Conservation (phyloP, 129 eudicot species). For the Flaveria linearis region DNA sequence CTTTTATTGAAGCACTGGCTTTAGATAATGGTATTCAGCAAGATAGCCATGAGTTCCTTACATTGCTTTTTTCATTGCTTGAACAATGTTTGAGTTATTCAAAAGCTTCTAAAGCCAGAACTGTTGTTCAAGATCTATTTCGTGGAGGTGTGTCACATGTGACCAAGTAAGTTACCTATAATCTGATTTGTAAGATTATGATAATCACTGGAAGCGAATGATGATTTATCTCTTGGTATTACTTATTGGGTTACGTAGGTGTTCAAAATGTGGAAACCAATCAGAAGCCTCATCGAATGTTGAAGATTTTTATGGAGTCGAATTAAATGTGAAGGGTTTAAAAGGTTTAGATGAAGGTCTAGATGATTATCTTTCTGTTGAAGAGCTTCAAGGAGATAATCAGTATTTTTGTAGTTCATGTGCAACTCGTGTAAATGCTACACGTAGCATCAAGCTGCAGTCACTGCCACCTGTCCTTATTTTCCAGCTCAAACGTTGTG, state of each 20-base stretch:
- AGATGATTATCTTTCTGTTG: conserved; percentile 82
- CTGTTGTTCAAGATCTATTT: conserved; percentile 88
- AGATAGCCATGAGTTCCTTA: conserved; percentile 95
- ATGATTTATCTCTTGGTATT: neutral
- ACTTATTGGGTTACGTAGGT: conserved; percentile 51
- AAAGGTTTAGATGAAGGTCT: conserved; percentile 86
- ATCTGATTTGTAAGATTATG: conserved; percentile 2
- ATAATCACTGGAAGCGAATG: conserved; percentile 8
- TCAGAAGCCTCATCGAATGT: conserved; percentile 90
- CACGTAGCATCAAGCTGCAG: conserved; percentile 87
- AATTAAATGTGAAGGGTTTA: conserved; percentile 87
- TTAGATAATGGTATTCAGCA: conserved; percentile 97
- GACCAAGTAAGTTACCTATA: conserved; percentile 58
- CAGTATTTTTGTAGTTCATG: conserved; percentile 87
- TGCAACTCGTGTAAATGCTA: conserved; percentile 84
- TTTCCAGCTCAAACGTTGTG: conserved; percentile 98
- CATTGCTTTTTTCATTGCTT: conserved; percentile 89
- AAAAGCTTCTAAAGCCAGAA: conserved; percentile 63
- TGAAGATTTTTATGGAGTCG: conserved; percentile 91
- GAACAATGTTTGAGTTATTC: conserved; percentile 87
- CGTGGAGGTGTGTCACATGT: conserved; percentile 97
- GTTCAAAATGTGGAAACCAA: conserved; percentile 91
- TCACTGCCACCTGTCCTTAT: conserved; percentile 86
- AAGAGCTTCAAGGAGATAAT: conserved; percentile 94
- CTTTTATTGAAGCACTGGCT: conserved; percentile 83